These are phyloP conservation scores for Candida nemodendra DNA, from an alignment of 805 yeast species.

Conservation along the genomic window DNA sequence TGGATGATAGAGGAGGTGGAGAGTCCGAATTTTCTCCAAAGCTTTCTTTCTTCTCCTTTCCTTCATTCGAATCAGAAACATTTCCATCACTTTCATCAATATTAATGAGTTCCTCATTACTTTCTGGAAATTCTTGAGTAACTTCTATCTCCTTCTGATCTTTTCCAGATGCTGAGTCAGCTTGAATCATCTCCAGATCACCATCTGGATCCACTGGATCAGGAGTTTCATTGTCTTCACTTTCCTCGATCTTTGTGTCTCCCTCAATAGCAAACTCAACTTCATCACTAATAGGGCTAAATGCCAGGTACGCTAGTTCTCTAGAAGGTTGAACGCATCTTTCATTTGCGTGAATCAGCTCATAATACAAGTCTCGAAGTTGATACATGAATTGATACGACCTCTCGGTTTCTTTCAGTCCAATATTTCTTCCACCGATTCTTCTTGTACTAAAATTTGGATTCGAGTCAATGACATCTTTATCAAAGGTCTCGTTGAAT, in stretches of 20 bases:
- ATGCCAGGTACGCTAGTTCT: constrained; percentile 85
- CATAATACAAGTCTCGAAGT: constrained; percentile 63
- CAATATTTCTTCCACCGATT: constrained; percentile 84
- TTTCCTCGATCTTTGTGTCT: background rate
- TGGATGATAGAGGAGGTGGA: too few species aligned
- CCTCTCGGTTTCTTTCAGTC: constrained; percentile 73
- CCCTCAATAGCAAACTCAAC: constrained; percentile 50
- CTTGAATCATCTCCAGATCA: constrained; percentile 2
- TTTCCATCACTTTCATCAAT: background rate
- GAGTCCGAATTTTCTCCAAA: too few species aligned
- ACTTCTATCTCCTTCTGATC: constrained; percentile 1
- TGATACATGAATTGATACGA: constrained; percentile 80
- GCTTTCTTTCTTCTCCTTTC: constrained; percentile 15
- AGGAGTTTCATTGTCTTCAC: constrained; percentile 2
- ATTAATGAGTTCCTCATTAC: constrained; percentile 1
- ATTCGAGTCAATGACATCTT: constrained; percentile 27
- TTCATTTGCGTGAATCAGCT: constrained; percentile 60
- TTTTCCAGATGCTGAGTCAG: background rate
- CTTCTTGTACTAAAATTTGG: constrained; percentile 50
- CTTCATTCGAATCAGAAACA: constrained; percentile 3
- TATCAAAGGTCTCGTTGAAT: constrained; percentile 43
- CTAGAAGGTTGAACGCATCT: constrained; percentile 77
- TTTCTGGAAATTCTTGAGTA: background rate
- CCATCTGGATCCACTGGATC: background rate
- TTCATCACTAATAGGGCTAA: constrained; percentile 66